These are phyloP conservation scores for Metschnikowia drakensbergensis DNA, from an alignment of 805 yeast genomes.

Conservation along the genomic window DNA sequence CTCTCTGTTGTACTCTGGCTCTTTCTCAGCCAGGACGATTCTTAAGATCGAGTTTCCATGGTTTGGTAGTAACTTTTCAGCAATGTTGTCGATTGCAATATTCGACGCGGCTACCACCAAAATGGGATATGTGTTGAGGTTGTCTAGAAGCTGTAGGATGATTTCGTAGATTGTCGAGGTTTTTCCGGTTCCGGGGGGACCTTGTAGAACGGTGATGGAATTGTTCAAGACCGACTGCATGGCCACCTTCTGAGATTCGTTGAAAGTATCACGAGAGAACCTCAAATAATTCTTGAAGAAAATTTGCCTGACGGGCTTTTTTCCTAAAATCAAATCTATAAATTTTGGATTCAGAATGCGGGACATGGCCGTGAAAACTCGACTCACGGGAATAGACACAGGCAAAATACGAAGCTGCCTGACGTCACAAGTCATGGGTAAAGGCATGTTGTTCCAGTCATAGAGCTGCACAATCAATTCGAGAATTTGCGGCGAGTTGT, in stretches of 20 bases:
- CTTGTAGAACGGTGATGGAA: conserved; percentile 46
- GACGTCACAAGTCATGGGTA: conserved; percentile 45
- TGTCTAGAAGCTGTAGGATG: conserved; percentile 51
- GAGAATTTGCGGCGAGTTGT: conserved; percentile 22
- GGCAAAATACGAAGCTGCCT: conserved; percentile 46
- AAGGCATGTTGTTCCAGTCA: conserved; percentile 52
- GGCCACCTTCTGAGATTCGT: conserved; percentile 54
- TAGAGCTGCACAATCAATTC: conserved; percentile 50
- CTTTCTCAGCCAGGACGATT: conserved; percentile 58
- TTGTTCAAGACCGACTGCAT: conserved; percentile 50
- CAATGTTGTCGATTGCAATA: conserved; percentile 72
- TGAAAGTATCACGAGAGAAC: conserved; percentile 47
- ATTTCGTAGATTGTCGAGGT: conserved; percentile 43
- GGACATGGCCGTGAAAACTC: conserved; percentile 66
- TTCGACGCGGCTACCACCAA: conserved; percentile 74
- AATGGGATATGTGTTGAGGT: conserved; percentile 56
- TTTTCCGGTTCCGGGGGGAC: conserved; percentile 44
- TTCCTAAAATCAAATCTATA: conserved; percentile 51
- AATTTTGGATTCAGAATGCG: conserved; percentile 51
- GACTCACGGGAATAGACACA: conserved; percentile 56
- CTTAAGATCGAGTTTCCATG: conserved; percentile 52
- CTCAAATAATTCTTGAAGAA: conserved; percentile 52
- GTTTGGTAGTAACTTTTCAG: conserved; percentile 55
- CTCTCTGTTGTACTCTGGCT: conserved; percentile 52
- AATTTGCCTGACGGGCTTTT: conserved; percentile 52